A percentile compares a stretch with the other conserved stretches of the same genome.
Conservation (phyloP, 163 green algal species). For the Volvox carteri region DNA sequence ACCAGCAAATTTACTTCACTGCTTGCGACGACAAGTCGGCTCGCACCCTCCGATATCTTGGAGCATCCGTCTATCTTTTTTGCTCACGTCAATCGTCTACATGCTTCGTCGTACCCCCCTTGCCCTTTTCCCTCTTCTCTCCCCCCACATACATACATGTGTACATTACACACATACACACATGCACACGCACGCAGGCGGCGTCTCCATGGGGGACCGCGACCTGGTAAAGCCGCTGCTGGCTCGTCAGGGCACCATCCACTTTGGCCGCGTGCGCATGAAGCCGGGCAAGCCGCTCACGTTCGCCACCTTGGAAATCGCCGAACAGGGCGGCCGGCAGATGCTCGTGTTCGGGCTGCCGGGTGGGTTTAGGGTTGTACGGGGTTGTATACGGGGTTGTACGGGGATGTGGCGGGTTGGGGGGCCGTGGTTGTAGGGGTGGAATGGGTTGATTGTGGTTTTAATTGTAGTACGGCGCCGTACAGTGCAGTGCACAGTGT, state of each 20-base stretch:
- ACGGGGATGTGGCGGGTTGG: background rate
- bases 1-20: no score
- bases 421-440: background rate
- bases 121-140: no score
- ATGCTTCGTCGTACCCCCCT: no score
- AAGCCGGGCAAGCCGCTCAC: slow-evolving; percentile 99
- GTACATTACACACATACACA: no score
- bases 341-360: slow-evolving; percentile 93
- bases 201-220: slow-evolving; percentile 97
- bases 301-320: slow-evolving; percentile 89
- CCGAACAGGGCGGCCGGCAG: slow-evolving; percentile 43
- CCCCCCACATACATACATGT: no score
- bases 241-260: slow-evolving; percentile 85
- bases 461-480: no score
- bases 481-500: no score
- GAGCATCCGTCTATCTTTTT: no score
- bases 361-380: slow-evolving; percentile 39
- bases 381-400: background rate
- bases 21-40: no score
- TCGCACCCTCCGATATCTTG: no score
- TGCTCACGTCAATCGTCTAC: no score
- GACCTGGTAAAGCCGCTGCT: slow-evolving; percentile 97
- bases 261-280: slow-evolving; percentile 96
- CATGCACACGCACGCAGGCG: slow-evolving; percentile 83
- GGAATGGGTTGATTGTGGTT: background rate